Base-by-base conservation (phyloP, 73 alveolate species). In the Diophrys sp. region DNA sequence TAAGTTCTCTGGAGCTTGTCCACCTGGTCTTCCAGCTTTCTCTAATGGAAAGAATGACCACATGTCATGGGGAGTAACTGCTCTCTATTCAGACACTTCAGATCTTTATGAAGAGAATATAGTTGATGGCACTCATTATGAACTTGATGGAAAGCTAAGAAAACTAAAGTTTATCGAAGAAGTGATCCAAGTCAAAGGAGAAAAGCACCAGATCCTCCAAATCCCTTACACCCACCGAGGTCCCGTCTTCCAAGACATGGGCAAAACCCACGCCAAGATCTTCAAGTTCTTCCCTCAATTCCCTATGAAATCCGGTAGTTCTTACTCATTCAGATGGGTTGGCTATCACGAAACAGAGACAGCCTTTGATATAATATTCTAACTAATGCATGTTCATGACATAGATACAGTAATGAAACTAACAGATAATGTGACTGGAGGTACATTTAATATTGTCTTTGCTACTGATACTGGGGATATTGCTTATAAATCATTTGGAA, bases 1-100 rank as follows among this genome's bases (percentile, higher is more conserved):
- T 14, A 23, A 80, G 1, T 71, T 29, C 30, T 54, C 67, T 34
- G 93, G 93, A 29, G 31, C 78, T 55, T 54, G 23, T 67, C 68
- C 67, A 1, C 75, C 72, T 31, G 85, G 85, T 23, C 54, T 34
- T n/a, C 93, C 93, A 8, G 14, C 53, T 27, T 2, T 86, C 0
- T 29, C 78, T 30, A 55, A 31, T 57, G 93, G 84, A 0, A 79
- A 81, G 56, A 29, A 84, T 44, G 70, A 62, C 27, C 54, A 79
- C 31, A 11, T 73, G 14, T 70, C 93, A 0, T 8, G 2, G 5
- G 76, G 77, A 30, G 62, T 77, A 0, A 77, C 85, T 66, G 85
- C 85, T 44, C 62, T 44, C 18, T 44, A 44, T 44, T 44, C 62
- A 11, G 62, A 44, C 18, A 44, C 62, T 44, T 44, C 62, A 11